A percentile compares a stretch with the other conserved stretches of the same genome.
phyloP scores from a whole-genome alignment of 345 rosid genomes.

The Eucalyptus marginata region DNA sequence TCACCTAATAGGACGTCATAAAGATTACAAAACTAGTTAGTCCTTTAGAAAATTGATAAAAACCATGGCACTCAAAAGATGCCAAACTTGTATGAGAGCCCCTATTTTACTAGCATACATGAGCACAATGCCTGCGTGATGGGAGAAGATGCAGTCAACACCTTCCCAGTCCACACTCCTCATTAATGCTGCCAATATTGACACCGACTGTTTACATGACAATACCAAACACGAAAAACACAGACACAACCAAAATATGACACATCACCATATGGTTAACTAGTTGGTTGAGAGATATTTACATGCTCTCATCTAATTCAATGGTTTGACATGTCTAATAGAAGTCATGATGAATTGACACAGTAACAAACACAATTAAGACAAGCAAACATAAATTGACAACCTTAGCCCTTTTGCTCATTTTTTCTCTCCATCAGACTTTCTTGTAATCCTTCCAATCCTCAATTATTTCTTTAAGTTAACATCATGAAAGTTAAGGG shows the following conservation, averaged over 20 bases:
- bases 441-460: too few relatives aligned
- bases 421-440: background rate
- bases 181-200: background rate
- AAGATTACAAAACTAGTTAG: background rate
- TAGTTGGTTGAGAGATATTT: too few relatives aligned
- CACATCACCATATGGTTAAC: too few relatives aligned
- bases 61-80: background rate
- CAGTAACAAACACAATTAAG: background rate
- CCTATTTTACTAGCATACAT: background rate
- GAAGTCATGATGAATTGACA: background rate
- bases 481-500: too few relatives aligned
- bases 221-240: too few relatives aligned
- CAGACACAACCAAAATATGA: too few relatives aligned
- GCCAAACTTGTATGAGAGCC: background rate
- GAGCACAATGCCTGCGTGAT: too few relatives aligned
- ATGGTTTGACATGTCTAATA: too few relatives aligned
- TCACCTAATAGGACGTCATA: slow-evolving; percentile 29
- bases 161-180: accelerated
- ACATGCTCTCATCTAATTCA: too few relatives aligned
- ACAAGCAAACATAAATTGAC: background rate
- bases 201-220: accelerated
- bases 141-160: background rate
- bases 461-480: too few relatives aligned
- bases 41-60: background rate
- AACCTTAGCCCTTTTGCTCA: background rate